Conservation (phyloP, 2,329 filamentous ascomycete species). For the Colletotrichum euphorbiae region DNA sequence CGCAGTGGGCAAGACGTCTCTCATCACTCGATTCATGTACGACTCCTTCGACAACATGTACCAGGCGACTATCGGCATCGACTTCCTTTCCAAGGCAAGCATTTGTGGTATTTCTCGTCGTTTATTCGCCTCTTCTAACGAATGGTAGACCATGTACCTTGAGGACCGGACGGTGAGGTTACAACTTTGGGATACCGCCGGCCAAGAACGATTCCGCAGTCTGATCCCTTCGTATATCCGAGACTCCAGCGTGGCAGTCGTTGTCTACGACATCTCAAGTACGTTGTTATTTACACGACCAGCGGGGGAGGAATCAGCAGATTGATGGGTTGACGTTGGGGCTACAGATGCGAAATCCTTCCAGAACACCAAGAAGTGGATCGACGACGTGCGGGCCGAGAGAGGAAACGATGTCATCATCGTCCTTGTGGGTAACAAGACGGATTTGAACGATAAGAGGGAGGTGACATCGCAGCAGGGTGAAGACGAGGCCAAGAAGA, state of each 20-base stretch:
- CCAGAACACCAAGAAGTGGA: conserved; percentile 99
- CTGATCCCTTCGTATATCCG: conserved; percentile 98
- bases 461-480: conserved; percentile 97
- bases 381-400: conserved; percentile 96
- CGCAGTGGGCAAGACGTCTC: conserved; percentile 95
- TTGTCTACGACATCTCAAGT: conserved; percentile 98
- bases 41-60: conserved; percentile 99
- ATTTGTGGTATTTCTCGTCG: conserved; percentile 39
- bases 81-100: conserved; percentile 94
- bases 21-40: conserved; percentile 99
- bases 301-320: not conserved
- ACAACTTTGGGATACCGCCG: conserved; percentile 98
- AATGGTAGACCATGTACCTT: conserved; percentile 91
- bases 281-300: conserved; percentile 34
- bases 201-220: conserved; percentile 96
- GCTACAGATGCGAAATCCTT: conserved; percentile 87
- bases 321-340: conserved; percentile 1
- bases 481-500: conserved; percentile 97
- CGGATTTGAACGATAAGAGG: conserved; percentile 96
- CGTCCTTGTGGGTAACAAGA: conserved; percentile 98
- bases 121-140: conserved; percentile 3
- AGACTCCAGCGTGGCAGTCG: conserved; percentile 96
- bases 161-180: conserved; percentile 97
- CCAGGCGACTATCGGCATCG: conserved; percentile 98
- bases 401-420: conserved; percentile 99